Conservation (phyloP, 176 grass and related monocot genomes). For the Avena atlantica region DNA sequence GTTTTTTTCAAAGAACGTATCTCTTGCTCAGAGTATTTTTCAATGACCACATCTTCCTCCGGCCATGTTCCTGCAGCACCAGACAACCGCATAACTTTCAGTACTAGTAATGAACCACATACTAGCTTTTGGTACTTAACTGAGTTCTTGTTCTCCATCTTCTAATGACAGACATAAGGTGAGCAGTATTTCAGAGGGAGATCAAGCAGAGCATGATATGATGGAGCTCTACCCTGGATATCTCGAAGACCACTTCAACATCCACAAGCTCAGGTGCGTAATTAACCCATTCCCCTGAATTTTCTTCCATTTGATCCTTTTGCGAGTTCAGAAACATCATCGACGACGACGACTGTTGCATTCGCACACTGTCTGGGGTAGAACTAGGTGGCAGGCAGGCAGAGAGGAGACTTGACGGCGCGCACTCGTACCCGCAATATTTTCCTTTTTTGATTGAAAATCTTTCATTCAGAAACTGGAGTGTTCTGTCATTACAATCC, state of each 20-base stretch:
- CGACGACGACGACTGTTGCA: constrained; percentile 5
- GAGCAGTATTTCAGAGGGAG: constrained; percentile 24
- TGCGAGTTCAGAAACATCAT: neutral
- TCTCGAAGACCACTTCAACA: constrained; percentile 85
- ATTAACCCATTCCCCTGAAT: neutral
- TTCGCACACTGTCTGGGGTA: constrained; percentile 7
- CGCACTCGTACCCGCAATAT: constrained; percentile 16
- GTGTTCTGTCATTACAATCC: too few relatives aligned
- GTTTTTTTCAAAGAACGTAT: constrained; percentile 25
- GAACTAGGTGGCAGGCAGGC: constrained; percentile 19
- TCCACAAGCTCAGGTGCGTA: constrained; percentile 63
- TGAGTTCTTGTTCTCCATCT: neutral
- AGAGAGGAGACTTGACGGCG: constrained; percentile 8
- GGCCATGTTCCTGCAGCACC: constrained; percentile 21
- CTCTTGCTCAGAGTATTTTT: constrained; percentile 30
- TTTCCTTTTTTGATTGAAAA: too few relatives aligned
- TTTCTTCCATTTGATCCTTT: neutral
- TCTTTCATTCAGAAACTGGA: too few relatives aligned
- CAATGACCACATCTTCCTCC: constrained; percentile 43
- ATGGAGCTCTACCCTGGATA: constrained; percentile 88
- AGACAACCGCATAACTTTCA: constrained; percentile 10
- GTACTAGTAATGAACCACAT: neutral
- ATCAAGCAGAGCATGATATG: constrained; percentile 51
- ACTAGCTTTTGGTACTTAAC: constrained; percentile 4
- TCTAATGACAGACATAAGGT: constrained; percentile 25